Conservation (phyloP, 495 filamentous ascomycete species). For the Penicillium mononematosum region DNA sequence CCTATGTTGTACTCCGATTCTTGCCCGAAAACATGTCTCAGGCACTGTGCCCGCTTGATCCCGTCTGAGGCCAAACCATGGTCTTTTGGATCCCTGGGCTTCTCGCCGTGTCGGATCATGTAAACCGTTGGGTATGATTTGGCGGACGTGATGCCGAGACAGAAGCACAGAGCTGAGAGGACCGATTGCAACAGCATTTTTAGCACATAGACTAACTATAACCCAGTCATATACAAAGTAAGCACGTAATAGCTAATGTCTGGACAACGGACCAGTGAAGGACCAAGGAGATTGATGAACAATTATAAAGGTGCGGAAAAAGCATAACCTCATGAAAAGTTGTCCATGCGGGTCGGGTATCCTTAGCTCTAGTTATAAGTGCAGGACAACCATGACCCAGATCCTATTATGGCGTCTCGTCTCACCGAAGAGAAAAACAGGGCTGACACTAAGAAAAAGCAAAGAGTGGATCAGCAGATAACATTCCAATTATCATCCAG, state of each 20-base stretch:
- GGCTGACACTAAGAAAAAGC: neutral
- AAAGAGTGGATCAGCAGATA: conserved; percentile 10
- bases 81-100: conserved; percentile 38
- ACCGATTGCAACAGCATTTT: conserved; percentile 8
- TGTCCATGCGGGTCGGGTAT: neutral
- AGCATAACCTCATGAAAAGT: neutral
- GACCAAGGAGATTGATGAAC: neutral
- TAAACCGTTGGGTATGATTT: conserved; percentile 37
- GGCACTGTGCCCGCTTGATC: conserved; percentile 45
- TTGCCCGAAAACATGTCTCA: conserved; percentile 44
- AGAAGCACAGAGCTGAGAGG: conserved; percentile 5
- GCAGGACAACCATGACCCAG: neutral
- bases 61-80: conserved; percentile 44
- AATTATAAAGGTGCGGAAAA: neutral
- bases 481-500: conserved; percentile 6
- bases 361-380: conserved; percentile 7
- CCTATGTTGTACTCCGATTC: conserved; percentile 44
- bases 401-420: neutral
- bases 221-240: conserved; percentile 4
- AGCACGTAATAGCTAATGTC: neutral
- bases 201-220: neutral
- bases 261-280: neutral
- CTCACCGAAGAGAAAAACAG: neutral
- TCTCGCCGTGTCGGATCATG: conserved; percentile 56
- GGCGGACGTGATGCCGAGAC: conserved; percentile 4